phyloP scores from a whole-genome alignment of 2,329 filamentous ascomycete genomes.

The Microdochium trichocladiopsis region DNA sequence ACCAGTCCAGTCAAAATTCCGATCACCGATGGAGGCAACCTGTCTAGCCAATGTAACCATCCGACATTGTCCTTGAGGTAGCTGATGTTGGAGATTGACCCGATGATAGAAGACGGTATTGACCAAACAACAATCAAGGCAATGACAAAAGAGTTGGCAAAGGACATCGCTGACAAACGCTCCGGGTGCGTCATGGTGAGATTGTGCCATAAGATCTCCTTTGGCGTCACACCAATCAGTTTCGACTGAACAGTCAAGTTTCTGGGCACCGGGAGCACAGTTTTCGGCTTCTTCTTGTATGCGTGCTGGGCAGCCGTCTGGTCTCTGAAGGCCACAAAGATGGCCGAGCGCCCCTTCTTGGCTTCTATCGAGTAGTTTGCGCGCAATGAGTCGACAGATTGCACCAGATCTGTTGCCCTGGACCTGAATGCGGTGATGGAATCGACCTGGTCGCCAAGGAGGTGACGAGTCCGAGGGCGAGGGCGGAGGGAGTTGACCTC shows the following conservation, averaged over 20 bases:
- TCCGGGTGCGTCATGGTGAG: conserved; percentile 39
- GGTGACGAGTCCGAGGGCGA: conserved; percentile 58
- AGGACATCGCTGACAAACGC: conserved; percentile 29
- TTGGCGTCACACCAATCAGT: conserved; percentile 69
- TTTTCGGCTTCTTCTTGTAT: conserved; percentile 47
- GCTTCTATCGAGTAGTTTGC: background rate
- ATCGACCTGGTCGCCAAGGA: background rate
- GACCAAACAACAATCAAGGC: conserved; percentile 82
- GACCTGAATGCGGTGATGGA: background rate
- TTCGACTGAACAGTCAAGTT: conserved; percentile 2
- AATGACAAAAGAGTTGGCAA: conserved; percentile 60
- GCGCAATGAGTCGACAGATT: conserved; percentile 3
- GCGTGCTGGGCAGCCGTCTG: conserved; percentile 81
- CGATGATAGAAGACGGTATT: conserved; percentile 69
- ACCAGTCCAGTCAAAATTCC: conserved; percentile 80
- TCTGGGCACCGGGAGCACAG: conserved; percentile 12
- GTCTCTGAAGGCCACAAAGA: conserved; percentile 88
- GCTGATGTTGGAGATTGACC: conserved; percentile 76
- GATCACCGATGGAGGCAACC: conserved; percentile 61
- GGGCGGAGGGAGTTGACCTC: conserved; percentile 16
- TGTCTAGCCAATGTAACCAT: conserved; percentile 67
- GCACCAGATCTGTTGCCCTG: background rate
- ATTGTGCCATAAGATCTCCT: conserved; percentile 82
- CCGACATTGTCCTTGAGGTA: conserved; percentile 56
- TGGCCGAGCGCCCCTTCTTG: conserved; percentile 47